Conservation (phyloP, 257 asterid species). For the Dorcoceras hygrometricum region DNA sequence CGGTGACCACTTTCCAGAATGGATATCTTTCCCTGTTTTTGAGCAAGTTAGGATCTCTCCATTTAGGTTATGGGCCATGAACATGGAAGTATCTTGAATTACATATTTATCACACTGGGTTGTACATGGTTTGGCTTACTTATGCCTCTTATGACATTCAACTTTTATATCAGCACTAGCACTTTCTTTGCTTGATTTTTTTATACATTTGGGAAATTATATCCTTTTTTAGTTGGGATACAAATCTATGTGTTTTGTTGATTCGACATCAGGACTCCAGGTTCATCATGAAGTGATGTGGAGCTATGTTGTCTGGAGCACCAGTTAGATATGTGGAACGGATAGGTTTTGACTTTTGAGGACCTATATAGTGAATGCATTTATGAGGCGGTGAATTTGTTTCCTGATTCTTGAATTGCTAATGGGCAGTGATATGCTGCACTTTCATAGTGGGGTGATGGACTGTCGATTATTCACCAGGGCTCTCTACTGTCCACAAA, state of each 20-base stretch:
- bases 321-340: no score
- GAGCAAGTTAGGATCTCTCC: conserved; percentile 62
- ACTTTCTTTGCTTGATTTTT: no score
- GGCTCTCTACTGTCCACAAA: not conserved
- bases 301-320: not conserved
- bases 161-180: no score
- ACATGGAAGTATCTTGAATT: not conserved
- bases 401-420: not conserved
- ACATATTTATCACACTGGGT: no score
- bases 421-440: not conserved
- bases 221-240: no score
- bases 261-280: not conserved
- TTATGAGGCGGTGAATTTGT: no score
- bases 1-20: conserved; percentile 90
- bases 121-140: no score
- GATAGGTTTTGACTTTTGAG: not conserved
- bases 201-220: no score
- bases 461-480: not conserved
- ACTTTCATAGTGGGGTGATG: not conserved
- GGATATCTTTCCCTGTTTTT: conserved; percentile 93
- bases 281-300: not conserved
- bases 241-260: no score
- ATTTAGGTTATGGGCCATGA: not conserved
- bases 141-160: no score
- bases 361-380: not conserved